Base-by-base conservation (phyloP, 129 eudicot genomes). In the Dittrichia graveolens region DNA sequence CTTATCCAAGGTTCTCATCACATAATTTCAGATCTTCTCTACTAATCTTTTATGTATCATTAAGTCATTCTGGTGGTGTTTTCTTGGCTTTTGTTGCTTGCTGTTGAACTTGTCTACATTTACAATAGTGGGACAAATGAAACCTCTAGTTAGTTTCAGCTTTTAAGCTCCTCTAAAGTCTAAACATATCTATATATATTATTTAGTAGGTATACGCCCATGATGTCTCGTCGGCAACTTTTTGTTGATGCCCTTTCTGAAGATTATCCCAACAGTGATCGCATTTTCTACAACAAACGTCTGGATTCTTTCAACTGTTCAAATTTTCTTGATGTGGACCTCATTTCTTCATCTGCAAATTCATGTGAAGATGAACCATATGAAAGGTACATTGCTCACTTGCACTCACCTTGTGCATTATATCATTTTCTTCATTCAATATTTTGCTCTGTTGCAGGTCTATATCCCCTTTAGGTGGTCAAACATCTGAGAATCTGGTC, bases 261-360 rank as follows among this genome's bases (percentile, higher is more conserved):
- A 39, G 81, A 85, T 43, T 79, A 63, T 43, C 64, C 85, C 12
- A 83, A 75, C 44, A 83, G 85, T 76, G 92, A 88, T 38, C 73
- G 80, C 55, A 71, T 75, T 9, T 83, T 77, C 67, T 80, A 71
- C 65, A 74, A 63, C 65, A 86, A 84, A 31, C 78, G 78, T 54
- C 35, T 63, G 53, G 86, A 86, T 77, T 87, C 88, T 5, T 78
- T 82, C 44, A 74, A 88, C 77, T 88, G 81, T 58, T 86, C 93
- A 5, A 90, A 91, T 67, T 88, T 91, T 79, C 87, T 91, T 40
- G 93, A 88, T 72, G 84, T 82, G 8, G 97, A 91, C 71, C 77
- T 88, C 87, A 79, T 91, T 40, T 91, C 97, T 68, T 91, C 97
- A 49, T 88, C 96, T 53, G 97, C 84, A 39, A 84, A 84, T 72